A percentile compares a stretch with the other conserved stretches of the same genome.
phyloP scores from a whole-genome alignment of 495 filamentous ascomycete genomes.

The Penicillium lagena region DNA sequence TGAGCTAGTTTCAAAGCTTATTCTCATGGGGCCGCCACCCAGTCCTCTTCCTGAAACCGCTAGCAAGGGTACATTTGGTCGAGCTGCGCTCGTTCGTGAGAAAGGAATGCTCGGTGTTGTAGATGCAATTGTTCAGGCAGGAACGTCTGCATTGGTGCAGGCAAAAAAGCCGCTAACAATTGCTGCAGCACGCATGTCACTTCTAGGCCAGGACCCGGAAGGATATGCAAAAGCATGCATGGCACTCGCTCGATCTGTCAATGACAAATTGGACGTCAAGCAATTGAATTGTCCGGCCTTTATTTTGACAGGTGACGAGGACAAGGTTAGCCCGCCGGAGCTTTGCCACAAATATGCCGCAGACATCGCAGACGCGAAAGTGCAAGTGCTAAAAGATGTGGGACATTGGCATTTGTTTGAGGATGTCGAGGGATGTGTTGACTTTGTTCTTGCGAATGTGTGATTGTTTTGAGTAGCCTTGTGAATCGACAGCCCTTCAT shows the following conservation, averaged over 20 bases:
- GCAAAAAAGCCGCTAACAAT: constrained; percentile 26
- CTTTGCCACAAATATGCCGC: constrained; percentile 7
- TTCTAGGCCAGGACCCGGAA: constrained; percentile 42
- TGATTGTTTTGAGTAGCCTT: not conserved
- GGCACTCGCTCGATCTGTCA: constrained; percentile 35
- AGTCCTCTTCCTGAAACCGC: constrained; percentile 30
- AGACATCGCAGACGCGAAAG: constrained; percentile 1
- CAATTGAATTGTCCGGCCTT: constrained; percentile 16
- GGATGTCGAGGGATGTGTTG: constrained; percentile 3
- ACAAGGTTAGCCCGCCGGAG: constrained; percentile 20
- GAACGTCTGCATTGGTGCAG: constrained; percentile 28
- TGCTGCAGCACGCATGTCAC: constrained; percentile 31
- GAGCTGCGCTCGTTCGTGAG: constrained; percentile 32
- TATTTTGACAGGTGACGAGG: constrained; percentile 38
- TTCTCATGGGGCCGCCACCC: constrained; percentile 37
- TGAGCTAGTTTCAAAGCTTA: constrained; percentile 27
- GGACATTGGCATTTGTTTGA: constrained; percentile 19
- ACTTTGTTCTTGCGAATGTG: constrained; percentile 4
- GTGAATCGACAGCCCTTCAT: too few relatives aligned
- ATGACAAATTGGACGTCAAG: constrained; percentile 15
- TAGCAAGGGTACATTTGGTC: constrained; percentile 15
- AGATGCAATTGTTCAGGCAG: constrained; percentile 24
- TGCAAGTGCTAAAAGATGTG: constrained; percentile 5
- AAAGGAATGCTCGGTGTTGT: constrained; percentile 36
- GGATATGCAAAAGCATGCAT: constrained; percentile 50